Conservation (phyloP, 495 filamentous ascomycete genomes). For the Penicillium atrosanguineum region DNA sequence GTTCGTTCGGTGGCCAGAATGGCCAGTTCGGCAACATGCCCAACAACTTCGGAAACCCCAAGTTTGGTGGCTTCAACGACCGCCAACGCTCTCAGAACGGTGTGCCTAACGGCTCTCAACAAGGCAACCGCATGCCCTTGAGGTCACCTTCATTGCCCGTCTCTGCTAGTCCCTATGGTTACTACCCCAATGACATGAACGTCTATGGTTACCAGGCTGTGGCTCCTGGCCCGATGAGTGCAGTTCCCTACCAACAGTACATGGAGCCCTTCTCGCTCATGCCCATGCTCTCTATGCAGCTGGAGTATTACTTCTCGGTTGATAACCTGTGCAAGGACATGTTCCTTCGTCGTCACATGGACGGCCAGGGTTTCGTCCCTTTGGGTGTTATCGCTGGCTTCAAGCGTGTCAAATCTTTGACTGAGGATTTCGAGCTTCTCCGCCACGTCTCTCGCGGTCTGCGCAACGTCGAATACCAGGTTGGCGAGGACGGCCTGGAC, state of each 20-base stretch:
- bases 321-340: constrained; percentile 95
- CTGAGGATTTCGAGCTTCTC: constrained; percentile 68
- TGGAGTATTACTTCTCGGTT: constrained; percentile 91
- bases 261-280: constrained; percentile 56
- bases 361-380: constrained; percentile 87
- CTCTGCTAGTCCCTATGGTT: constrained; percentile 35
- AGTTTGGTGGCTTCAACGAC: constrained; percentile 41
- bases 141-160: constrained; percentile 51
- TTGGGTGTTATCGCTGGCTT: constrained; percentile 75
- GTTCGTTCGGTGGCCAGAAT: constrained; percentile 38
- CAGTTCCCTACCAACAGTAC: constrained; percentile 60
- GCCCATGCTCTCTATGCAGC: constrained; percentile 62
- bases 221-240: constrained; percentile 58
- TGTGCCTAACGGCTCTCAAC: constrained; percentile 34
- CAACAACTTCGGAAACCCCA: constrained; percentile 42
- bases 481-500: constrained; percentile 71
- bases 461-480: constrained; percentile 63
- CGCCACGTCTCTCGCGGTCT: constrained; percentile 71
- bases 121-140: constrained; percentile 41
- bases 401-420: constrained; percentile 75
- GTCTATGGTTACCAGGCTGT: constrained; percentile 51
- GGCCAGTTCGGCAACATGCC: constrained; percentile 46
- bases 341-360: constrained; percentile 88
- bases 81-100: constrained; percentile 41
- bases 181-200: constrained; percentile 42